phyloP scores from a whole-genome alignment of 805 yeast genomes.

The Candida dajiaensis region DNA sequence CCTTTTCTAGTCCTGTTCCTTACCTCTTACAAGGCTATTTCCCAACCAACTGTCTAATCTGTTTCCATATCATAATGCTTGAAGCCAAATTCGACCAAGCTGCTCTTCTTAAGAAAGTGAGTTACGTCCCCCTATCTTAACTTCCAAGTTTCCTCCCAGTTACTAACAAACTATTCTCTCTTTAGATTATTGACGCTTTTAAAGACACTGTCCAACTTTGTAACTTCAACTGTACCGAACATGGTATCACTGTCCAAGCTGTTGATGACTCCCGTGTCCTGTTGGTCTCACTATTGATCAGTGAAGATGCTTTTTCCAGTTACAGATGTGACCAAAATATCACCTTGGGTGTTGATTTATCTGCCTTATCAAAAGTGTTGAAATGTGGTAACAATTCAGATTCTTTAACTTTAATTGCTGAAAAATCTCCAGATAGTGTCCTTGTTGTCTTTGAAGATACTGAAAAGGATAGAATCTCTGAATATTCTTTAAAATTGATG shows the following conservation, averaged over 20 bases:
- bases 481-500: conserved; percentile 87
- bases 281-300: conserved; percentile 81
- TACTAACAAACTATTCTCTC: not conserved
- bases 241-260: conserved; percentile 94
- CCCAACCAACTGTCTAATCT: no score
- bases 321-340: conserved; percentile 94
- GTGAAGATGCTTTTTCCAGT: conserved; percentile 80
- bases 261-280: conserved; percentile 96
- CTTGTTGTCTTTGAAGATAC: conserved; percentile 85
- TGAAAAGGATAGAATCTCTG: conserved; percentile 85
- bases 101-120: conserved; percentile 72
- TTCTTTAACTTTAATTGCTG: conserved; percentile 82
- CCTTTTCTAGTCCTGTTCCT: not conserved
- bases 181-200: conserved; percentile 78
- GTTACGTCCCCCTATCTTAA: conserved; percentile 13
- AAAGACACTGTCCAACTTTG: conserved; percentile 92
- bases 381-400: conserved; percentile 90
- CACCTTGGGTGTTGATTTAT: conserved; percentile 86
- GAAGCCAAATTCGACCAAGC: conserved; percentile 97
- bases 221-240: conserved; percentile 94
- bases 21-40: no score
- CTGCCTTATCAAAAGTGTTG: conserved; percentile 80
- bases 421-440: conserved; percentile 77
- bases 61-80: conserved; percentile 49
- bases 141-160: not conserved